Percentiles rank a stretch among this genome's conserved stretches.
Conservation (phyloP, 2,329 filamentous ascomycete species). For the Basipetospora chlamydospora region DNA sequence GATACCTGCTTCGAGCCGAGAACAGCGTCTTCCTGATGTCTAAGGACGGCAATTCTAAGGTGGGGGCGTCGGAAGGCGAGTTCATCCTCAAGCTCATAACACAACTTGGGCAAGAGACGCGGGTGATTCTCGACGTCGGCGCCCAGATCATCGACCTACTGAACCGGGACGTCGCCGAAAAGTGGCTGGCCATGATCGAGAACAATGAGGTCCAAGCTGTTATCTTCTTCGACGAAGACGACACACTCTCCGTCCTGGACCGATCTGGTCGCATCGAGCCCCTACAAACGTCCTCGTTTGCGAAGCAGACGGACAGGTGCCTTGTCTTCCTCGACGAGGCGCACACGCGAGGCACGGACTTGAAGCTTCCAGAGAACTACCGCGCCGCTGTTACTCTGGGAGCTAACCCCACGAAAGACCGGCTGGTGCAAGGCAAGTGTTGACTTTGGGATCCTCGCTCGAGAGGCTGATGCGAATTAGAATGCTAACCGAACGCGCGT, state of each 20-base stretch:
- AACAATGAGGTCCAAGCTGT: conserved; percentile 15
- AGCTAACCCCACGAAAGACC: conserved; percentile 50
- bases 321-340: conserved; percentile 56
- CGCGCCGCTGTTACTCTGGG: conserved; percentile 56
- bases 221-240: conserved; percentile 42
- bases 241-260: conserved; percentile 40
- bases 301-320: conserved; percentile 39
- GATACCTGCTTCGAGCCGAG: conserved; percentile 38
- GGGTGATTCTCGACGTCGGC: conserved; percentile 56
- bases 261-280: conserved; percentile 27
- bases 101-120: conserved; percentile 21
- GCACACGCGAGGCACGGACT: conserved; percentile 55
- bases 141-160: conserved; percentile 52
- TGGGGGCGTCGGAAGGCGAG: conserved; percentile 18
- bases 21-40: conserved; percentile 32
- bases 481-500: too few relatives aligned
- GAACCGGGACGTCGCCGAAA: conserved; percentile 36
- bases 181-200: conserved; percentile 31
- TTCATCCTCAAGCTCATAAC: conserved; percentile 30
- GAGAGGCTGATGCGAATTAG: conserved; percentile 2
- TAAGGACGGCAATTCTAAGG: neutral
- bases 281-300: conserved; percentile 44
- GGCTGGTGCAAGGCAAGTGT: conserved; percentile 47
- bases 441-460: too few relatives aligned
- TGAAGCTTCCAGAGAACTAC: conserved; percentile 43